phyloP scores from a whole-genome alignment of 306 rosid species.

The Abrus pulchellus region DNA sequence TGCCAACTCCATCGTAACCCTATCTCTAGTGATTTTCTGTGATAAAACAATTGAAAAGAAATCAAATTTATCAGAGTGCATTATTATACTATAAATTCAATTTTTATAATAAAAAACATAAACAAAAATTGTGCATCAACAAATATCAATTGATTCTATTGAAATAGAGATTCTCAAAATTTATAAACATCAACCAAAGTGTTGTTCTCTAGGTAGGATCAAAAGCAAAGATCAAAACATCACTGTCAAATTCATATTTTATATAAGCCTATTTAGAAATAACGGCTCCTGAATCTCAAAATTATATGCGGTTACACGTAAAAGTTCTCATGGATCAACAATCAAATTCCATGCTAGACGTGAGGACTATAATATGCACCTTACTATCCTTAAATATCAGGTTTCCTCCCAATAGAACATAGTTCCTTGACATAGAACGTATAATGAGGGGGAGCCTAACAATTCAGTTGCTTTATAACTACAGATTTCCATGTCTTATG shows the following conservation, averaged over 20 bases:
- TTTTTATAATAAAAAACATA: not conserved
- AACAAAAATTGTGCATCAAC: not conserved
- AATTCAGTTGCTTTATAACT: no score
- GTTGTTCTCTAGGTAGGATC: not conserved
- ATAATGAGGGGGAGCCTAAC: no score
- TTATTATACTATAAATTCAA: constrained; percentile 7
- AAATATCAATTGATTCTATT: constrained; percentile 6
- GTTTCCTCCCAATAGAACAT: no score
- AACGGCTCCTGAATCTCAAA: not conserved
- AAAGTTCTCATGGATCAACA: no score
- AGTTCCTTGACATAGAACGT: no score
- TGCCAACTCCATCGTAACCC: constrained; percentile 77
- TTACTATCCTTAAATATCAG: no score
- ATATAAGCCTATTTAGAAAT: not conserved
- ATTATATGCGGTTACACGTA: no score
- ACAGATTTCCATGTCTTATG: no score
- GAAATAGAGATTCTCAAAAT: constrained; percentile 7
- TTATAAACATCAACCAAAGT: not conserved
- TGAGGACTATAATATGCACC: no score
- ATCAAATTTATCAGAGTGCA: not conserved
- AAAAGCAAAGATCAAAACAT: not conserved
- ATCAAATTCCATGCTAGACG: no score
- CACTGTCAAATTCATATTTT: constrained; percentile 6
- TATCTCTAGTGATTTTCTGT: constrained; percentile 83
- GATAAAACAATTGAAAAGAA: constrained; percentile 18